Evolutionary conservation across 2,329 filamentous ascomycete genomes (phyloP).

Genomic region (Xylaria sp.): DNA sequence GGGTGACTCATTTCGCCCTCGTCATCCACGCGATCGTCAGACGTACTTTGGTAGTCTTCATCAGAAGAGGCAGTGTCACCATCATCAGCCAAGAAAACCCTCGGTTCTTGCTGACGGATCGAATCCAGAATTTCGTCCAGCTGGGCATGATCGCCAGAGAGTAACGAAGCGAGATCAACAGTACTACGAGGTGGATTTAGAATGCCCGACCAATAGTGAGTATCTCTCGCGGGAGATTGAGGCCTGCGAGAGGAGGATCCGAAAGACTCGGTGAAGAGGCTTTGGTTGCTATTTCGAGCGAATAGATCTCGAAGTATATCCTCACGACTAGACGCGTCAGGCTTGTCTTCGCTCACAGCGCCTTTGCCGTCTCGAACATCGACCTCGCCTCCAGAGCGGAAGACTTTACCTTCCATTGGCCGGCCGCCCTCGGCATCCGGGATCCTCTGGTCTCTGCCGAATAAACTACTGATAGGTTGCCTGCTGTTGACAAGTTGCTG

Average conservation of each 20-base stretch:
- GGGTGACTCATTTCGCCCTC: constrained; percentile 35
- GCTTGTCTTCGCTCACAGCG: constrained; percentile 68
- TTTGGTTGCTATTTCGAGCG: constrained; percentile 48
- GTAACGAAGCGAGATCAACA: constrained; percentile 47
- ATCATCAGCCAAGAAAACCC: constrained; percentile 37
- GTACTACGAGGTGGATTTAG: constrained; percentile 50
- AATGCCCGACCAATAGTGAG: constrained; percentile 48
- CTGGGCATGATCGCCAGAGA: constrained; percentile 48
- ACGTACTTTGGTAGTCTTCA: constrained; percentile 44
- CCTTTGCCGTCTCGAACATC: constrained; percentile 69
- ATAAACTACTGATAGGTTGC: constrained; percentile 79
- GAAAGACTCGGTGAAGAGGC: constrained; percentile 51
- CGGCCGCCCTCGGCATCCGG: constrained; percentile 71
- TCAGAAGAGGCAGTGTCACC: constrained; percentile 45
- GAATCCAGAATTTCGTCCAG: constrained; percentile 50
- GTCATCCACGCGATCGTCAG: constrained; percentile 42
- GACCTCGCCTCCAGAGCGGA: constrained; percentile 71
- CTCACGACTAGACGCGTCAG: constrained; percentile 70
- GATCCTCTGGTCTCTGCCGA: constrained; percentile 77
- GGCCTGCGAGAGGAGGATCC: constrained; percentile 45
- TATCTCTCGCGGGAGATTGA: constrained; percentile 44
- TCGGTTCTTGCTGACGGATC: constrained; percentile 43
- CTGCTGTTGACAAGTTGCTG: constrained; percentile 80
- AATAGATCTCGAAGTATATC: constrained; percentile 69
- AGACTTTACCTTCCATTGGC: constrained; percentile 74